Conservation (phyloP, 176 grass and related monocot genomes). For the Aegilops sharonensis region DNA sequence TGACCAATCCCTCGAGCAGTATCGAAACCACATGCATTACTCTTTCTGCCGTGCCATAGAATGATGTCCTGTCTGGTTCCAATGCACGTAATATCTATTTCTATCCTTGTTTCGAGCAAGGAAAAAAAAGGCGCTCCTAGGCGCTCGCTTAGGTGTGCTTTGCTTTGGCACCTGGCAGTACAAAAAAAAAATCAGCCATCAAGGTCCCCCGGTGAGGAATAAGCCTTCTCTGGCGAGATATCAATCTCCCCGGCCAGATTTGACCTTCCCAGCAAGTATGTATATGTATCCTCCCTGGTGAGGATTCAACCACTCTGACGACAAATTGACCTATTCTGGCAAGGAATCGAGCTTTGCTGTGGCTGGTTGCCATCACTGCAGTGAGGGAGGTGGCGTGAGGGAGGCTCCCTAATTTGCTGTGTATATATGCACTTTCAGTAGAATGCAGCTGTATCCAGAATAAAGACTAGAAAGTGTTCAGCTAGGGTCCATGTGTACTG, state of each 20-base stretch:
- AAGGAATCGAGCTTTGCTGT: neutral
- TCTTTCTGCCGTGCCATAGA: neutral
- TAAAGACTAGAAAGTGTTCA: conserved; percentile 17
- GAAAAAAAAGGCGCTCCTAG: neutral
- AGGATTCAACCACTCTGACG: neutral
- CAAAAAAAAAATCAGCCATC: no score
- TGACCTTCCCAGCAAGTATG: no score
- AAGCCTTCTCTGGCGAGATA: no score
- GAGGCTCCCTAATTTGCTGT: neutral
- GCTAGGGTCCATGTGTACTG: neutral
- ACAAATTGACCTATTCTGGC: neutral
- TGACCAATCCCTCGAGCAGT: neutral
- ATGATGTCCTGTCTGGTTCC: neutral
- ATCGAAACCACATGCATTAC: neutral
- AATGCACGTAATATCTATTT: neutral
- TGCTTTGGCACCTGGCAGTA: no score
- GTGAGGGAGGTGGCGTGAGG: neutral
- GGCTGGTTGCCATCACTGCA: neutral
- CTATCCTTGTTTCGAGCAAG: neutral
- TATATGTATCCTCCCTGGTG: no score
- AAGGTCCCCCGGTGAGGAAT: no score
- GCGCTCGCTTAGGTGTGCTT: no score
- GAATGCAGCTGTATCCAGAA: neutral
- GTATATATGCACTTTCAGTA: neutral
- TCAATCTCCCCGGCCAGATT: no score